phyloP scores from a whole-genome alignment of 305 asterid species.

The Rubia balearica region DNA sequence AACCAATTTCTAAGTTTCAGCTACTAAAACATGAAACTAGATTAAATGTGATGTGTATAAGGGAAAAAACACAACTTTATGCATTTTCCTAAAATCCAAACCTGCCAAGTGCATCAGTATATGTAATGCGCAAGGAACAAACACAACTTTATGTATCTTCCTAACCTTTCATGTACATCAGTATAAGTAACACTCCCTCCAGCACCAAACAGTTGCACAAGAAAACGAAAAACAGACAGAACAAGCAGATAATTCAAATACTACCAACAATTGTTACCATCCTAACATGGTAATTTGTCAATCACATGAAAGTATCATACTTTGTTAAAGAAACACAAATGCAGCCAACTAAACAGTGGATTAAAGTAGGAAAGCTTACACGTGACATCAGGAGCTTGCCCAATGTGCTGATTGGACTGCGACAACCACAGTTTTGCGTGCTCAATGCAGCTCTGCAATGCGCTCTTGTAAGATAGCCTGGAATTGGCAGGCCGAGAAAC shows the following conservation, averaged over 20 bases:
- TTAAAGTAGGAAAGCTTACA: slow-evolving; percentile 32
- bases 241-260: background rate
- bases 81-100: background rate
- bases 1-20: background rate
- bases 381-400: slow-evolving; percentile 40
- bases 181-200: background rate
- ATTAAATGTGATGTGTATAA: no score
- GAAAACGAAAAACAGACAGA: background rate
- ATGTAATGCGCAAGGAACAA: no score
- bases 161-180: background rate
- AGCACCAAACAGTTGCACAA: background rate
- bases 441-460: slow-evolving; percentile 63
- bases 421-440: slow-evolving; percentile 78
- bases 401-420: slow-evolving; percentile 53
- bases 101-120: background rate
- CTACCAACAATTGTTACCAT: background rate
- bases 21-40: no score
- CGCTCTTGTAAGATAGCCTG: slow-evolving; percentile 63
- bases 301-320: background rate
- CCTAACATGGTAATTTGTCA: background rate
- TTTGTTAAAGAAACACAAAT: background rate
- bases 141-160: background rate
- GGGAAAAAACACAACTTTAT: background rate
- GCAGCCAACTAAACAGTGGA: background rate
- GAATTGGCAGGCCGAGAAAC: slow-evolving; percentile 72